Base-by-base conservation (phyloP, 495 filamentous ascomycete species). In the Neurospora africana region DNA sequence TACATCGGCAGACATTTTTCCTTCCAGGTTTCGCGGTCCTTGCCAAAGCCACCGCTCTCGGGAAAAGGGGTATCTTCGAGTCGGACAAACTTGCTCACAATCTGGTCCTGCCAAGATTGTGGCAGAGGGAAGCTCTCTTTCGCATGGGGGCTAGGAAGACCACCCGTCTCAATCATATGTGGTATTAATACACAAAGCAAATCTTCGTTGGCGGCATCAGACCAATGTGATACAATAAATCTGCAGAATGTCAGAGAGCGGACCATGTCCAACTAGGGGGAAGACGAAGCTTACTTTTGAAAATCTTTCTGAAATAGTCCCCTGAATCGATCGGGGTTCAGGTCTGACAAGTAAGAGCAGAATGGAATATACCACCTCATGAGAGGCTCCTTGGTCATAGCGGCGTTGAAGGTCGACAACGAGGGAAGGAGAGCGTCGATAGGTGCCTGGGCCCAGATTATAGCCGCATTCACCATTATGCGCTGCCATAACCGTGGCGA, bases 321-420 rank as follows among this genome's bases (percentile, higher is more conserved):
- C 58, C 89, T 84, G 78, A 98, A 99, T 53, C 92, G 86, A 70
- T 95, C 91, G 11, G 85, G 77, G 58, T 91, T 89, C 71, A 94
- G 82, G 47, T 92, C 87, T 0, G 91, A 87, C 74, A 94, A 89
- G 39, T 92, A 90, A 17, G 89, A 89, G 78, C 92, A 98, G 77
- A 97, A 98, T 6, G 88, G 84, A 67, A 98, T 83, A 79, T 98
- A 98, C 82, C 89, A 87, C 69, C 78, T 78, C 72, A 89, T 87
- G 69, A 92, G 84, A 3, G 82, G 84, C 23, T 89, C 89, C 67
- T 84, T 86, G 7, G 88, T 88, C 72, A 95, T 83, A n/a, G 81
- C 78, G 41, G 88, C 85, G 82, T 90, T 89, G 44, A 92, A 82
- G 7, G 86, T 74, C 27, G 87, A 87, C 41, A 93, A 81, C 41